Evolutionary conservation across 139 green algal species (phyloP).

Genomic region (Raphidocelis subcapitata): DNA sequence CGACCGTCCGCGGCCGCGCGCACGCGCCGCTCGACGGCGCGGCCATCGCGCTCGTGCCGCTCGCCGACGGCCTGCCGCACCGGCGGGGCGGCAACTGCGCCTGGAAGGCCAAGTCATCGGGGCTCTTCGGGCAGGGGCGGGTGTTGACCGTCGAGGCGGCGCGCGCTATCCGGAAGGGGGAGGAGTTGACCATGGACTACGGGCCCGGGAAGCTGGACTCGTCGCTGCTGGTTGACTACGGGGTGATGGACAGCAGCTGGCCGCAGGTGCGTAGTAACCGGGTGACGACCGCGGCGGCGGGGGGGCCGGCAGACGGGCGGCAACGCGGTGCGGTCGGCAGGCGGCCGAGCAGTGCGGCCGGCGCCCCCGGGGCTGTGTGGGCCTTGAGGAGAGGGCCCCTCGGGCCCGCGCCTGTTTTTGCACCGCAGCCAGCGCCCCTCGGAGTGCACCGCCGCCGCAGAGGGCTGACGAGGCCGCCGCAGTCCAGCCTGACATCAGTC

Average conservation of each 20-base stretch:
- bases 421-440: too few species aligned
- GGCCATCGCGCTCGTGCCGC: conserved; percentile 72
- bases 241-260: conserved; percentile 53
- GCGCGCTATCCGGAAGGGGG: conserved; percentile 37
- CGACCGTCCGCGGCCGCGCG: conserved; percentile 63
- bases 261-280: conserved; percentile 41
- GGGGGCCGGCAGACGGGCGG: neutral
- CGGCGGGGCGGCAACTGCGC: conserved; percentile 29
- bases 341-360: too few species aligned
- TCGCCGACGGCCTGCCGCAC: conserved; percentile 72
- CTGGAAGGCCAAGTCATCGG: conserved; percentile 45
- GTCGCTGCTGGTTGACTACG: conserved; percentile 78
- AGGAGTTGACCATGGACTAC: conserved; percentile 67
- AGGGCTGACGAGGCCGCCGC: too few species aligned
- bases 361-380: too few species aligned
- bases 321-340: too few species aligned
- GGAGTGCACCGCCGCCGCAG: too few species aligned
- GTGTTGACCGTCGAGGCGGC: conserved; percentile 55
- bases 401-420: too few species aligned
- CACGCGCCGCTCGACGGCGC: conserved; percentile 72
- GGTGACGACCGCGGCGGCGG: too few species aligned
- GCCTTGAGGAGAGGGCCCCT: too few species aligned
- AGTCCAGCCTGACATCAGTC: too few species aligned
- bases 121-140: conserved; percentile 55
- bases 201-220: conserved; percentile 59